phyloP scores from a whole-genome alignment of 2,329 filamentous ascomycete genomes.

The Nemania sp. region DNA sequence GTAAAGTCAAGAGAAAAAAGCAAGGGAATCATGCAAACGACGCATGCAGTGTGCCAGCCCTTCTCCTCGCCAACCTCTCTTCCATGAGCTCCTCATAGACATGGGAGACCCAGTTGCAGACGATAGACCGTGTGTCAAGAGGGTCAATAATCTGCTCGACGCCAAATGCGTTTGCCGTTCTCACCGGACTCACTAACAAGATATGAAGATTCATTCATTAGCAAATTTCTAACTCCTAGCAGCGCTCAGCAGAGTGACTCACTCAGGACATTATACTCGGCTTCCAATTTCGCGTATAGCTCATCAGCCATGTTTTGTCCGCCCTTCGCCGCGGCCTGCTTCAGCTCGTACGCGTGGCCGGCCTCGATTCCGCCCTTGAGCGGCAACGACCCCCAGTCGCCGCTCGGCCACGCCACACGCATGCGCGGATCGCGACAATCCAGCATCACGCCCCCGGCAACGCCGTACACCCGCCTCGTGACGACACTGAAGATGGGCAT shows the following conservation, averaged over 20 bases:
- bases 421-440: constrained; percentile 27
- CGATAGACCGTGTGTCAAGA: constrained; percentile 17
- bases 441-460: constrained; percentile 24
- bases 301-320: constrained; percentile 19
- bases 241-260: background rate
- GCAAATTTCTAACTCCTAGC: background rate
- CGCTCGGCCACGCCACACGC: constrained; percentile 28
- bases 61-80: constrained; percentile 23
- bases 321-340: constrained; percentile 21
- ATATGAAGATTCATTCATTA: constrained; percentile 1
- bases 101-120: constrained; percentile 23
- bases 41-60: constrained; percentile 19
- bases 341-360: constrained; percentile 22
- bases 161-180: constrained; percentile 25
- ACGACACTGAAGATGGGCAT: constrained; percentile 26
- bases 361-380: constrained; percentile 27
- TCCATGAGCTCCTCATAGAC: constrained; percentile 23
- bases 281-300: constrained; percentile 22
- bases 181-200: constrained; percentile 22
- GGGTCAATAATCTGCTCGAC: constrained; percentile 27
- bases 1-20: too few relatives aligned
- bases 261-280: constrained; percentile 21
- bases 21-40: constrained; percentile 17
- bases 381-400: constrained; percentile 27
- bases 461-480: constrained; percentile 23